These are phyloP conservation scores for Coelastrella sp. DNA, from an alignment of 139 green algal species.

Conservation along the genomic window DNA sequence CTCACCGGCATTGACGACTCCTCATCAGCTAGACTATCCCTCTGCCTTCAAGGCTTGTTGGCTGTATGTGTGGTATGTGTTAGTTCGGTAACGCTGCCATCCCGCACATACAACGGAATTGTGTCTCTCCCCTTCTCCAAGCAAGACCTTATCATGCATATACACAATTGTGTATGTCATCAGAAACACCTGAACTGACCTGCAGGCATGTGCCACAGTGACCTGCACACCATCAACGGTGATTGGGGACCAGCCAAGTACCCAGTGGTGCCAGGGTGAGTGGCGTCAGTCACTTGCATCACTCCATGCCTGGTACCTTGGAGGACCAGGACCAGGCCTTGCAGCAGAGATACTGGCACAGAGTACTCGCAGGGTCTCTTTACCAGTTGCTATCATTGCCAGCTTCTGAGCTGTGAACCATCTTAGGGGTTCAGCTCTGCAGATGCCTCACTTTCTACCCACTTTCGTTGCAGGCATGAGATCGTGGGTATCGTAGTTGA, in stretches of 20 bases:
- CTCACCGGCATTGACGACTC: no score
- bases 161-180: background rate
- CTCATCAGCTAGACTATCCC: no score
- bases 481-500: constrained; percentile 87
- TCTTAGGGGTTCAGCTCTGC: background rate
- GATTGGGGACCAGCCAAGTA: constrained; percentile 74
- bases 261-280: constrained; percentile 78
- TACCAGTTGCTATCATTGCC: no score
- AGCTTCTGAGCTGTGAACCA: no score
- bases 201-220: constrained; percentile 88
- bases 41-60: no score
- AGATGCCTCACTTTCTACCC: background rate
- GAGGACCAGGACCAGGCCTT: background rate
- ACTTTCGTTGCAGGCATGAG: constrained; percentile 72
- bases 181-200: no score
- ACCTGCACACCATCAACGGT: constrained; percentile 80
- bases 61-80: no score
- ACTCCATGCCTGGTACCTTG: background rate
- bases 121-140: no score
- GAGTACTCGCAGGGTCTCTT: no score
- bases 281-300: background rate
- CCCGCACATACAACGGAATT: no score
- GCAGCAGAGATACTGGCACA: background rate
- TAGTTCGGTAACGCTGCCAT: no score
- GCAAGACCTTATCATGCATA: background rate